Base-by-base conservation (phyloP, 2,329 filamentous ascomycete genomes). In the Exophiala phaeomuriformis region DNA sequence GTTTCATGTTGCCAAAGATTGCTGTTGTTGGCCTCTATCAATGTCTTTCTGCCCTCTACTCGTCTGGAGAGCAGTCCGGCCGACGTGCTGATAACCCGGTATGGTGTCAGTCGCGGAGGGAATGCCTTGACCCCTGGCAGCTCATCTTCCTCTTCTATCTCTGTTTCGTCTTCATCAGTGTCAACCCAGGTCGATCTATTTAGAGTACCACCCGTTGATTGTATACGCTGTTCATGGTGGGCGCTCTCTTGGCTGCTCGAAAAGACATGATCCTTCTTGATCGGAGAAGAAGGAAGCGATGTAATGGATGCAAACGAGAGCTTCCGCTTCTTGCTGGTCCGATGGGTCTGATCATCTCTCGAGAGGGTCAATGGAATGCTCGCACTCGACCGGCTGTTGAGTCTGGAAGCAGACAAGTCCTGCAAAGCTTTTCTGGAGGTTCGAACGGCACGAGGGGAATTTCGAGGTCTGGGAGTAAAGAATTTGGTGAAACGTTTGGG, bases 1-100 rank as follows among this genome's bases (percentile, higher is more conserved):
- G 80, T 81, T 64, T 83, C 74, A 60, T 78, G 73, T 65, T 78
- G 76, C 80, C 79, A 83, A 51, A 62, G 31, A 12, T 33, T 53
- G 51, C 56, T 59, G 19, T 56, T 53, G 8, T 56, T 53, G 8
- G 51, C 52, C 7, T 57, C 49, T 31, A 19, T 33, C 19, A 55
- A 39, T n/a, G 27, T 51, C 19, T 35, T 58, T 41, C 52, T 55
- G 7, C 51, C 55, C 12, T 50, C 56, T 2, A 62, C 37, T 35
- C 55, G 52, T 40, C 43, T 55, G 4, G 59, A 56, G 7, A 63
- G 39, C 10, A 57, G 32, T 4, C 47, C 49, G 3, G 57, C 52
- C 1, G 59, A 56, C 4, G 53, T 55, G 45, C 52, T 56, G 8
- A 52, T 49, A 7, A 44, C 36, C 8, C 33, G 44, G 46, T 61